Conservation (phyloP, 225 moss, liverwort and hornwort genomes). For the Sphagnum tenellum region DNA sequence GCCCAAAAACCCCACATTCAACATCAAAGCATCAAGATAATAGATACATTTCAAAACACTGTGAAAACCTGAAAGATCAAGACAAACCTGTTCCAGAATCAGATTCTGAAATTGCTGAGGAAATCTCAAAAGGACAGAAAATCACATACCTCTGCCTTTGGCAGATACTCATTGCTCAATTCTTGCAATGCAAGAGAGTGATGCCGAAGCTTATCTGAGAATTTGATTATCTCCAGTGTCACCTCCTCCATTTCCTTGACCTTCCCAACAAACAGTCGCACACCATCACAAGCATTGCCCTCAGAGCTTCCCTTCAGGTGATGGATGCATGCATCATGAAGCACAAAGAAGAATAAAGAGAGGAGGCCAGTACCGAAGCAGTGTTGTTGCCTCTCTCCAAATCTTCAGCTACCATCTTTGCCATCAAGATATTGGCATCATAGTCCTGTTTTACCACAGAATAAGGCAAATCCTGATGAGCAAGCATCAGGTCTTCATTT, state of each 20-base stretch:
- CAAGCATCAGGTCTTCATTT: not conserved
- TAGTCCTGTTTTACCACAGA: slow-evolving; percentile 12
- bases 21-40: not conserved
- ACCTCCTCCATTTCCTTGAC: slow-evolving; percentile 19
- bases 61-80: not conserved
- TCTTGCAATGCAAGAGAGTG: slow-evolving; percentile 22
- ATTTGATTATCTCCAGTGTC: slow-evolving; percentile 21
- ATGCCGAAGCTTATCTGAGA: slow-evolving; percentile 19
- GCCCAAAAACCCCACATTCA: not conserved
- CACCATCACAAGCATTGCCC: not conserved
- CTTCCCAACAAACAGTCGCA: slow-evolving; percentile 8
- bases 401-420: slow-evolving; percentile 70
- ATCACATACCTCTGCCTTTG: slow-evolving; percentile 16
- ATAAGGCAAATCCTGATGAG: not conserved
- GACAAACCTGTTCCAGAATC: not conserved
- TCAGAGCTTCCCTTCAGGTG: not conserved
- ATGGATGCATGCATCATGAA: not conserved
- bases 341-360: not conserved
- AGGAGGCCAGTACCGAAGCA: slow-evolving; percentile 16
- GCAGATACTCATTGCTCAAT: slow-evolving; percentile 14
- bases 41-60: not conserved
- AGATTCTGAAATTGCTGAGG: not conserved
- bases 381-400: slow-evolving; percentile 37
- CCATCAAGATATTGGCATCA: slow-evolving; percentile 26
- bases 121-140: not conserved